These are phyloP conservation scores for Macrolepiota albuminosa DNA, from an alignment of 768 basidiomycete species.

Conservation along the genomic window DNA sequence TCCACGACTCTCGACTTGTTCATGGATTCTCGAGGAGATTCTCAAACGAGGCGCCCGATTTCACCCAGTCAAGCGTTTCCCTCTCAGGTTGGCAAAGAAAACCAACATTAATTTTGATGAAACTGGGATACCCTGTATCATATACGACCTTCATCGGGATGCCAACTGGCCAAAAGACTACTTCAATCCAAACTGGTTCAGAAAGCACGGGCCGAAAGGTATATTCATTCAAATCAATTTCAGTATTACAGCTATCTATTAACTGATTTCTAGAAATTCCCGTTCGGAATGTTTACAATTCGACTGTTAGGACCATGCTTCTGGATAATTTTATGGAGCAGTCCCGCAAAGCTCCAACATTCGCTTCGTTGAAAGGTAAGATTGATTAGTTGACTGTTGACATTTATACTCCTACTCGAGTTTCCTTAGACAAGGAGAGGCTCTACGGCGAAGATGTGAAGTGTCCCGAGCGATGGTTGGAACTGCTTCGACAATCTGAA, in stretches of 20 bases:
- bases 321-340: constrained; percentile 49
- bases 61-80: constrained; percentile 32
- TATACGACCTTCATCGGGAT: constrained; percentile 54
- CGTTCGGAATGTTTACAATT: constrained; percentile 62
- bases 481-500: constrained; percentile 47
- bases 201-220: constrained; percentile 26
- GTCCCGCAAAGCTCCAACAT: constrained; percentile 29
- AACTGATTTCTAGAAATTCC: constrained; percentile 38
- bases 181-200: constrained; percentile 56
- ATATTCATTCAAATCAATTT: not conserved
- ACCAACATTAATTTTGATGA: constrained; percentile 42
- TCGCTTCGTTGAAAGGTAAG: constrained; percentile 35
- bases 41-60: constrained; percentile 18
- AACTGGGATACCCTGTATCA: constrained; percentile 55
- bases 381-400: not conserved
- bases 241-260: not conserved
- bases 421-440: constrained; percentile 46
- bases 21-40: constrained; percentile 43
- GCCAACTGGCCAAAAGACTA: constrained; percentile 49
- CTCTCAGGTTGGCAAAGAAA: constrained; percentile 23
- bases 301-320: constrained; percentile 47
- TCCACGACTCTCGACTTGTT: constrained; percentile 15
- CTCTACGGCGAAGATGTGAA: constrained; percentile 74
- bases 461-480: constrained; percentile 63
- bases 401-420: not conserved